These are phyloP conservation scores for Rhizopus arrhizus DNA, from an alignment of 371 early-diverging fungal genomes.

Conservation along the genomic window DNA sequence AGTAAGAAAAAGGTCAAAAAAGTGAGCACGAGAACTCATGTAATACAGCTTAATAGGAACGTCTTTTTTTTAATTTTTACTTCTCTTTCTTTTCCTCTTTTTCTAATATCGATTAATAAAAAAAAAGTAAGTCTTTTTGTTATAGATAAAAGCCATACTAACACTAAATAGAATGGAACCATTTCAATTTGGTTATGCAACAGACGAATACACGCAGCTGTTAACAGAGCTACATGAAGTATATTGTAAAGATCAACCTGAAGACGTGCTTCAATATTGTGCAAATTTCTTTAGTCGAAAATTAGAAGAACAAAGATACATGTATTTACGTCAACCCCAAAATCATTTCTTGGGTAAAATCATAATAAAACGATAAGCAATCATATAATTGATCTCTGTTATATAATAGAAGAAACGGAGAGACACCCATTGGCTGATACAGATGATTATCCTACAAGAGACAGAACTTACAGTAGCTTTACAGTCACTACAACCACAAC, in stretches of 20 bases:
- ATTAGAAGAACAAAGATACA: conserved; percentile 62
- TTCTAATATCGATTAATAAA: background rate
- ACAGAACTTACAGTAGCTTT: background rate
- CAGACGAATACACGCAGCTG: conserved; percentile 35
- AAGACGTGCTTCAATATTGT: conserved; percentile 86
- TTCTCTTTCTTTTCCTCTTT: background rate
- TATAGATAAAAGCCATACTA: no score
- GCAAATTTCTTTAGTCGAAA: conserved; percentile 79
- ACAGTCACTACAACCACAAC: background rate
- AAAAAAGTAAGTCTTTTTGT: background rate
- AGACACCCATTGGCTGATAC: conserved; percentile 27
- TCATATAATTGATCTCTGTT: background rate
- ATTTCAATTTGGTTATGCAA: conserved; percentile 20
- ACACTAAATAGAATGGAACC: background rate
- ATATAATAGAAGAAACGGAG: conserved; percentile 14
- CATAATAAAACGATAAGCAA: background rate
- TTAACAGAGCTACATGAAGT: conserved; percentile 31
- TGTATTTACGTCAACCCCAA: conserved; percentile 17
- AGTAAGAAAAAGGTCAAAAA: background rate
- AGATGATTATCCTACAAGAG: conserved; percentile 2
- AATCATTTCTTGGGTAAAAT: conserved; percentile 7
- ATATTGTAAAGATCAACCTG: conserved; percentile 44
- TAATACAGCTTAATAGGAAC: background rate
- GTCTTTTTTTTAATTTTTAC: background rate
- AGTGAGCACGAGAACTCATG: background rate